A percentile compares a stretch with the other conserved stretches of the same genome.
These are phyloP conservation scores for Myriosclerotinia duriaeana DNA, from an alignment of 2,329 filamentous ascomycete species.

Conservation along the genomic window DNA sequence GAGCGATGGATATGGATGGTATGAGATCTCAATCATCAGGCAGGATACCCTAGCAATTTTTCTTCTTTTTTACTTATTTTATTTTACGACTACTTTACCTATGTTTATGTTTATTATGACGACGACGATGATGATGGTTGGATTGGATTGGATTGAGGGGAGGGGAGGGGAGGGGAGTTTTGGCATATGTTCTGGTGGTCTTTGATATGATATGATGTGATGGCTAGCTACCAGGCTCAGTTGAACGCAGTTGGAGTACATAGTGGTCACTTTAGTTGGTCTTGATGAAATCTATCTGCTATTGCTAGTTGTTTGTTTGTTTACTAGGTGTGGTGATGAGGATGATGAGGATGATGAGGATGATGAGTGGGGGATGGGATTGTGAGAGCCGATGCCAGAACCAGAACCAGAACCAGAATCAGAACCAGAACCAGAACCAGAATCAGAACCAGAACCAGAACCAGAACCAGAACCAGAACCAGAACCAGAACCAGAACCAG, in stretches of 20 bases:
- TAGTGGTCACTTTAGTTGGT: neutral
- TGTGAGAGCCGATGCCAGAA: too few species aligned
- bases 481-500: too few species aligned
- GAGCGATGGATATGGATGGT: constrained; percentile 13
- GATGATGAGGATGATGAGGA: too few species aligned
- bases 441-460: too few species aligned
- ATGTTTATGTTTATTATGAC: constrained; percentile 5
- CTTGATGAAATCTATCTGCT: neutral
- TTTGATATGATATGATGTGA: neutral
- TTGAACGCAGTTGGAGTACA: neutral
- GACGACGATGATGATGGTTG: too few species aligned
- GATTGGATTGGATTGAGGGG: constrained; percentile 2
- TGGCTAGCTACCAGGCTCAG: neutral
- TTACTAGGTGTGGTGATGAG: too few species aligned
- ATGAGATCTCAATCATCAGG: constrained; percentile 4
- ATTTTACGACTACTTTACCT: neutral
- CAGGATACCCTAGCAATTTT: constrained; percentile 17
- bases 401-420: too few species aligned
- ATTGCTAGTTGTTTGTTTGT: neutral
- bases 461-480: too few species aligned
- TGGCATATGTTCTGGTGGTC: neutral
- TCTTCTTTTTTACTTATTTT: neutral
- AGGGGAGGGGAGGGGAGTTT: neutral
- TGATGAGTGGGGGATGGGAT: too few species aligned
- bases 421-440: too few species aligned